Percentiles rank a stretch among this genome's conserved stretches.
Conservation (phyloP, 306 rosid genomes). For the Oxytropis ochrocephala region DNA sequence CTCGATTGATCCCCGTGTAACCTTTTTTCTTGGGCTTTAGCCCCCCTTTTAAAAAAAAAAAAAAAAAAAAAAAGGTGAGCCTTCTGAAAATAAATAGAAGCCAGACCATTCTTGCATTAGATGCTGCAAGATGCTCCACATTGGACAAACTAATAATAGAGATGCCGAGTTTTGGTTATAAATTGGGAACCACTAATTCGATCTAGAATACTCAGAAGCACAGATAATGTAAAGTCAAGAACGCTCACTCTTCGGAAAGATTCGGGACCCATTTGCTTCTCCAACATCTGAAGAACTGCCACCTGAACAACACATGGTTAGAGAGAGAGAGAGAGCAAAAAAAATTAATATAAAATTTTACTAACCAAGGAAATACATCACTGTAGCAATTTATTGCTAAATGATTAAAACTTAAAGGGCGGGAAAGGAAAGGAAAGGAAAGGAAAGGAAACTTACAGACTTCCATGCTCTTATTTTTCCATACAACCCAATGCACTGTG, state of each 20-base stretch:
- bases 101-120: background rate
- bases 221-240: conserved; percentile 13
- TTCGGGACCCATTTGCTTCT: conserved; percentile 99
- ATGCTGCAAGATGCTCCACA: background rate
- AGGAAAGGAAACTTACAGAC: conserved; percentile 60
- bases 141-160: background rate
- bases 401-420: background rate
- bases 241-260: conserved; percentile 82
- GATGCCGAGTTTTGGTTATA: background rate
- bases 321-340: background rate
- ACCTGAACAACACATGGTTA: conserved; percentile 41
- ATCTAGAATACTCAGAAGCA: background rate
- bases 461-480: conserved; percentile 96
- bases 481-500: conserved; percentile 75
- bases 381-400: background rate
- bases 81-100: background rate
- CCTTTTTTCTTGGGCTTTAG: too few relatives aligned
- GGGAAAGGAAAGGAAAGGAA: background rate
- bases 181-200: background rate
- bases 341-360: background rate
- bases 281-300: conserved; percentile 95
- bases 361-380: background rate
- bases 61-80: too few relatives aligned
- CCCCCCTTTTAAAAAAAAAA: too few relatives aligned
- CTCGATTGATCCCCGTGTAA: too few relatives aligned